Percentiles rank a stretch among this genome's conserved stretches.
Evolutionary conservation across 768 basidiomycete species (phyloP).

Genomic region (Tremella mesenterica): DNA sequence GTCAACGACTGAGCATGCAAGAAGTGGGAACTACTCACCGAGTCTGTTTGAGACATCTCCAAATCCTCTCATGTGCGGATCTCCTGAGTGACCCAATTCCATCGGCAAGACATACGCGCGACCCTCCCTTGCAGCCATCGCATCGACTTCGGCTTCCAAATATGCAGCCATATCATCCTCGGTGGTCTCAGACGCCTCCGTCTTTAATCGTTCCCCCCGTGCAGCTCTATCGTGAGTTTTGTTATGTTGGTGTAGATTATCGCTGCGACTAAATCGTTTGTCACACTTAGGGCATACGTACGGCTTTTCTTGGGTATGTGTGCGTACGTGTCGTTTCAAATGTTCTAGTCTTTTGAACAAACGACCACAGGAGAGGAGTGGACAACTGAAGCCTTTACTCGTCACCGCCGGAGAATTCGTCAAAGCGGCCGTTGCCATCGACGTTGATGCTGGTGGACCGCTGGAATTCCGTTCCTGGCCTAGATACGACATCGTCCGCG

Average conservation of each 20-base stretch:
- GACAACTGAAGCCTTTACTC: not conserved
- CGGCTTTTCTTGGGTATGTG: constrained; percentile 82
- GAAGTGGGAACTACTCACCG: no score
- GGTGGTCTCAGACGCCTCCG: constrained; percentile 25
- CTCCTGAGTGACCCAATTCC: no score
- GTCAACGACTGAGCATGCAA: no score
- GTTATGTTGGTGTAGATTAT: constrained; percentile 79
- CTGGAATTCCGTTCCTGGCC: no score
- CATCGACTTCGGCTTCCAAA: constrained; percentile 31
- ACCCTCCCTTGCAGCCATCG: constrained; percentile 25
- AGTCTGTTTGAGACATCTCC: no score
- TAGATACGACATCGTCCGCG: no score
- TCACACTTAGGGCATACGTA: constrained; percentile 65
- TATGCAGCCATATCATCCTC: constrained; percentile 27
- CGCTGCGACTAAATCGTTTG: constrained; percentile 77
- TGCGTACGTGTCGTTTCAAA: constrained; percentile 74
- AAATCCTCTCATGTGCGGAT: no score
- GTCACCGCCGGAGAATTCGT: not conserved
- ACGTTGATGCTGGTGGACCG: no score
- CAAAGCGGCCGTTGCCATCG: no score
- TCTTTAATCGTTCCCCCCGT: constrained; percentile 27
- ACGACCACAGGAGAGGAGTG: constrained; percentile 57
- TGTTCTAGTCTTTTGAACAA: constrained; percentile 88
- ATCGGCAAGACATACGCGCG: no score
- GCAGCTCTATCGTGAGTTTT: constrained; percentile 55